These are phyloP conservation scores for Linanthus parryae DNA, from an alignment of 148 eudicot genomes.

Conservation along the genomic window DNA sequence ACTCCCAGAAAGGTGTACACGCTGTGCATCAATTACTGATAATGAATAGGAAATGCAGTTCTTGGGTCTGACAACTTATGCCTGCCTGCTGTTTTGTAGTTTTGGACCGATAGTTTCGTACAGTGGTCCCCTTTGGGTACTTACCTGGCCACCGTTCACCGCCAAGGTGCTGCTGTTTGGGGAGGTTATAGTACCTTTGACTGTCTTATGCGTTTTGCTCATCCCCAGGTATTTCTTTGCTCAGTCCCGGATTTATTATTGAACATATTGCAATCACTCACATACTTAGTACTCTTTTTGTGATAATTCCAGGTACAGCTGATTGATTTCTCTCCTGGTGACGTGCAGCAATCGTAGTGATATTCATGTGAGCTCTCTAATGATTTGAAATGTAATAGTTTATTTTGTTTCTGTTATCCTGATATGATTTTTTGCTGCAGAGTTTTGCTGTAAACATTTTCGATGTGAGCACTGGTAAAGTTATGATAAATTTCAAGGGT, in stretches of 20 bases:
- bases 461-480: slow-evolving; percentile 78
- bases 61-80: too few species aligned
- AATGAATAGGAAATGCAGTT: too few species aligned
- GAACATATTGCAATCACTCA: background rate
- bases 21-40: too few species aligned
- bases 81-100: too few species aligned
- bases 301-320: slow-evolving; percentile 48
- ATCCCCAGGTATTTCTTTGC: slow-evolving; percentile 17
- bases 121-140: too few species aligned
- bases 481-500: slow-evolving; percentile 81
- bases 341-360: slow-evolving; percentile 82
- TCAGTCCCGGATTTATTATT: background rate
- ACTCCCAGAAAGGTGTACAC: too few species aligned
- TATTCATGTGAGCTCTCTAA: slow-evolving; percentile 44
- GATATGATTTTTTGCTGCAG: slow-evolving; percentile 30
- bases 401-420: background rate
- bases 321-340: slow-evolving; percentile 59
- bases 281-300: background rate
- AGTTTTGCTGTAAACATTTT: slow-evolving; percentile 82
- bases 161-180: too few species aligned
- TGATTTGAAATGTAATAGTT: background rate
- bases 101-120: too few species aligned
- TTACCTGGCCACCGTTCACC: too few species aligned
- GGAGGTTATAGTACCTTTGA: slow-evolving; percentile 69
- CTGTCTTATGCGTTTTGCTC: slow-evolving; percentile 63